Evolutionary conservation across 164 flowering plant species (phyloP), one percentile per base, ranked within the genome.

Genomic region (Annona cherimola): DNA sequence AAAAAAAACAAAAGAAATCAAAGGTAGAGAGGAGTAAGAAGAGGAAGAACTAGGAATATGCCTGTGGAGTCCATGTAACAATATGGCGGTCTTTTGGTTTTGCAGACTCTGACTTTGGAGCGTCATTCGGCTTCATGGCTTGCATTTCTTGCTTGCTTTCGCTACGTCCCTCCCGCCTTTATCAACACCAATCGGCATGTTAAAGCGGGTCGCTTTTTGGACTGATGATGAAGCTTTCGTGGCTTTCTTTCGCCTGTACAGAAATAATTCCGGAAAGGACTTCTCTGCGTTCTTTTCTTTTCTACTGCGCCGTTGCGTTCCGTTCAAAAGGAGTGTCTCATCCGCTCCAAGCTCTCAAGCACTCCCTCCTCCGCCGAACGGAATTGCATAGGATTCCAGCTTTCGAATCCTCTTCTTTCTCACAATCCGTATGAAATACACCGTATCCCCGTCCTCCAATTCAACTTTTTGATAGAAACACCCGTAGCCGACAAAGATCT

Each of bases 1-100:
- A 11, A 50, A 50, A 46, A 50, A 11, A 50, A 9, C 9, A 16
- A 50, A 50, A 39, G 50, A 59, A 18, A 2, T 26, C 18, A 40
- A 44, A 61, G 39, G 42, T 42, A 35, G 68, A 42, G 4, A 50
- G 18, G 66, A 11, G 16, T 66, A 2, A 73, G 35, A 42, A 72
- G 60, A 43, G 67, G 73, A 44, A 59, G 71, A 9, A 11, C 2
- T 50, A 50, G 57, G 57, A 50, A 50, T 50, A 9, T 50, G 89
- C 98, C 97, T 94, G 83, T 69, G 83, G 91, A 83, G 89, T 81
- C 98, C 98, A 94, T 2, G 94, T 83, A 63, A 91, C 98, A 45
- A 94, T 92, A 73, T 90, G 97, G 5, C 98, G 82, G 76, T 87
- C 94, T 78, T 87, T 91, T 79, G 87, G 86, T 12, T 87, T 74